Base-by-base conservation (phyloP, 495 filamentous ascomycete species). In the Penicillium salamii region DNA sequence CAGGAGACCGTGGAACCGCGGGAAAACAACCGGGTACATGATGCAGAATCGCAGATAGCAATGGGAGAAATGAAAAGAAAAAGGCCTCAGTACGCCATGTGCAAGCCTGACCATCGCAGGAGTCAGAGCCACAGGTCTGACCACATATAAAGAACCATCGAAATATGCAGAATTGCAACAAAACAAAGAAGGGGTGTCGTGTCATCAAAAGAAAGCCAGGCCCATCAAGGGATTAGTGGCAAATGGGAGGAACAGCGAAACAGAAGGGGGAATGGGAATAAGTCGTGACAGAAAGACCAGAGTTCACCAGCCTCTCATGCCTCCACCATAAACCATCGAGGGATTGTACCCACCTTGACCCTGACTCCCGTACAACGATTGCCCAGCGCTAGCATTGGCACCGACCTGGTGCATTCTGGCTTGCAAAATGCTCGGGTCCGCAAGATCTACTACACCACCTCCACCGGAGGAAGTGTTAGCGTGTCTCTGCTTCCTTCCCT, bases 391-490 rank as follows among this genome's bases (percentile, higher is more conserved):
- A 62, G 71, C 65, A 70, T 71, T 74, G 54, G 81, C 82, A 81
- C 86, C 85, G 67, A 83, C 84, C 72, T 95, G 88, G 71, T 91
- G 91, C 82, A 95, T 88, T 78, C 93, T 88, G 71, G 89, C 90
- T 78, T 97, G 93, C 80, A 99, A 84, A 80, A 97, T 96, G 81
- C 90, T 96, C 78, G 92, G 90, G 88, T 96, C 91, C 79, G 88
- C 88, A 91, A 95, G 88, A 91, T 97, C 90, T 79, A 95, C 90
- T 90, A 95, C 83, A 81, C 87, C 90, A 78, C 90, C 90, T 81
- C 89, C 89, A 82, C 89, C 92, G 84, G 90, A 93, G 88, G 90
- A 95, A 92, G 91, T 95, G 88, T 95, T 95, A 93, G 91, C 91
- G 86, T 96, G 90, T 86, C 90, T 95, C 78, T 95, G 90, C 87